Base-by-base conservation (phyloP, 1,284 basidiomycete species). In the Pisolithus thermaeus region DNA sequence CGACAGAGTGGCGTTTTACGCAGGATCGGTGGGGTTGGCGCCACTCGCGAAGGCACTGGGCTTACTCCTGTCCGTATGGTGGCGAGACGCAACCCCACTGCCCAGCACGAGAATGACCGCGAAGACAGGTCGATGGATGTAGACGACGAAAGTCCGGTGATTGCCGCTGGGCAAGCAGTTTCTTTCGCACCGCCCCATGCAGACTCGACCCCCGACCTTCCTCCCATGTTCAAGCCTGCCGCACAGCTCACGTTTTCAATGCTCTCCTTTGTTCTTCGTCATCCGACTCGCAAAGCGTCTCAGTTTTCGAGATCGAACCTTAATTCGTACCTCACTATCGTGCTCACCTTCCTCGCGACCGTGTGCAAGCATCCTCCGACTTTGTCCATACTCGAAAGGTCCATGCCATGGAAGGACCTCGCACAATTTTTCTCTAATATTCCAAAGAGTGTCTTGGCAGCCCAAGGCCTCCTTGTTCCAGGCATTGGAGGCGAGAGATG, bases 261-360 rank as follows among this genome's bases (percentile, higher is more conserved):
- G 70, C 79, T 98, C 9, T 77, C 83, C 0, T 80, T 87, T 58
- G 80, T 84, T 2, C 79, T 97, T 28, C 73, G 75, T 42, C 77
- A 82, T 49, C 87, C 88, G 20, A 80, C 66, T 52, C 85, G 76
- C 61, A 84, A 76, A 58, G 71, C 75, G 9, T 81, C 76, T 1
- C 74, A 73, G 7, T 83, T 79, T 56, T 69, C 78, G 8, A 75
- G 76, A 14, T 74, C 81, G 1, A 78, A 80, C 8, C 71, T 91
- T 12, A 95, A 94, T 62, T 91, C 95, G 0, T 98, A 97, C 69
- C 80, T 97, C 50, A 84, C 90, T 0, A 74, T 92, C 56, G 65
- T 97, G 43, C 76, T 97, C 40, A 97, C 95, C 0, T 97, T 97
- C 74, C 73, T 98, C 14, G 75, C 84, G 0, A 92, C 90, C 0